Evolutionary conservation across 2,329 filamentous ascomycete species (phyloP).

Genomic region (Gyromitra esculenta): DNA sequence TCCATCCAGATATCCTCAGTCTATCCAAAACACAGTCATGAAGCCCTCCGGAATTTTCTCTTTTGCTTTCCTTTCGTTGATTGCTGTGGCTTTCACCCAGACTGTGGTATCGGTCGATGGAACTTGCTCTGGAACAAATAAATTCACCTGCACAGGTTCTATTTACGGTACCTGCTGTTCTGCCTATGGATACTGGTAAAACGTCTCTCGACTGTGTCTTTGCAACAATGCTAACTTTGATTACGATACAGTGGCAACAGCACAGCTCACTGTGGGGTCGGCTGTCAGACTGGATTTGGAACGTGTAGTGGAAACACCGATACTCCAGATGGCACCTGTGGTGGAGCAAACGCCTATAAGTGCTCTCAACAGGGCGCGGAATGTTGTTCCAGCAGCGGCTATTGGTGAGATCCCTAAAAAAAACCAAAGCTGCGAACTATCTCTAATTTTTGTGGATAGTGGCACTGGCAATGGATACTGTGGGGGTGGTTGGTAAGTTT

Average conservation of each 20-base stretch:
- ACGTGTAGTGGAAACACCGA: conserved; percentile 50
- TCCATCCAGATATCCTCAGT: neutral
- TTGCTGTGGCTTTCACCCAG: neutral
- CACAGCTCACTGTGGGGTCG: conserved; percentile 48
- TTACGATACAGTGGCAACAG: conserved; percentile 47
- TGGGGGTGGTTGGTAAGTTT: conserved; percentile 49
- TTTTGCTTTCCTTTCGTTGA: conserved; percentile 2
- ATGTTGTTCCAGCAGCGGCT: conserved; percentile 63
- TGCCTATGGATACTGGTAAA: conserved; percentile 28
- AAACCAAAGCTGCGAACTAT: conserved; percentile 58
- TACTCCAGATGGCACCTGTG: conserved; percentile 61
- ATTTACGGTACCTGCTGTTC: conserved; percentile 38
- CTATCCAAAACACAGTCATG: neutral
- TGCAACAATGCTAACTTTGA: neutral
- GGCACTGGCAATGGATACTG: conserved; percentile 49
- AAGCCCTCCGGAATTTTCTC: conserved; percentile 5
- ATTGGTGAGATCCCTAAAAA: conserved; percentile 54
- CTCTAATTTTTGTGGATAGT: conserved; percentile 18
- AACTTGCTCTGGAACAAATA: neutral
- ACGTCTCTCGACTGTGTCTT: neutral
- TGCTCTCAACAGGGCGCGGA: conserved; percentile 61
- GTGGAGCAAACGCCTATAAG: conserved; percentile 59
- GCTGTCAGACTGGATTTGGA: conserved; percentile 51
- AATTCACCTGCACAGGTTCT: conserved; percentile 9
- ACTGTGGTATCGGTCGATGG: neutral